Percentiles rank a stretch among this genome's conserved stretches.
These are phyloP conservation scores for Mesotaenium endlicherianum DNA, from an alignment of 139 green algal species.

Conservation along the genomic window DNA sequence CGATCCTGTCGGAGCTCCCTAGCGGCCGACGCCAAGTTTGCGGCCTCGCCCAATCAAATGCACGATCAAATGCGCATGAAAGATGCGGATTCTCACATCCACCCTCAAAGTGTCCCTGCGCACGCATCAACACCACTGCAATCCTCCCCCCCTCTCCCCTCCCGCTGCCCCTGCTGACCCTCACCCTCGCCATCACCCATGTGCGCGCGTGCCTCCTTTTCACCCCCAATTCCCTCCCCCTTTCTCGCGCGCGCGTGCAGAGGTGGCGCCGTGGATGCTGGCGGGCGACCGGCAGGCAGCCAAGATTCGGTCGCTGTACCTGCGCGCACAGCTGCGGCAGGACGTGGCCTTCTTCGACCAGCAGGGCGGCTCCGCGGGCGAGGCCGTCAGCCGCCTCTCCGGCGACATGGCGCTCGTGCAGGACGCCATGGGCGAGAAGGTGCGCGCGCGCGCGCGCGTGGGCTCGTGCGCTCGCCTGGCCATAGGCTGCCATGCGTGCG, in stretches of 20 bases:
- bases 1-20: no score
- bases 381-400: slow-evolving; percentile 21
- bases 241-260: neutral
- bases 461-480: neutral
- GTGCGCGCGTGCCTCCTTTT: no score
- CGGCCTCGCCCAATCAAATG: no score
- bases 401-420: slow-evolving; percentile 20
- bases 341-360: slow-evolving; percentile 82
- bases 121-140: no score
- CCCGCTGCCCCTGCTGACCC: no score
- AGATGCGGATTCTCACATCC: no score
- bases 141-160: no score
- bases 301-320: slow-evolving; percentile 5
- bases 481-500: no score
- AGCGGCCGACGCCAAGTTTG: no score
- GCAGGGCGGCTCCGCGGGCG: neutral
- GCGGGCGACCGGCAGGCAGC: slow-evolving; percentile 20
- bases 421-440: slow-evolving; percentile 44
- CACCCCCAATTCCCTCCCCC: neutral
- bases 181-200: no score
- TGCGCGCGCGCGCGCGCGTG: neutral
- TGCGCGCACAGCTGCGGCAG: slow-evolving; percentile 68
- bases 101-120: no score
- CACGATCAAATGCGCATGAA: no score
- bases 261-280: slow-evolving; percentile 22